Base-by-base conservation (phyloP, 345 rosid genomes). In the Citrus mangshanensis region DNA sequence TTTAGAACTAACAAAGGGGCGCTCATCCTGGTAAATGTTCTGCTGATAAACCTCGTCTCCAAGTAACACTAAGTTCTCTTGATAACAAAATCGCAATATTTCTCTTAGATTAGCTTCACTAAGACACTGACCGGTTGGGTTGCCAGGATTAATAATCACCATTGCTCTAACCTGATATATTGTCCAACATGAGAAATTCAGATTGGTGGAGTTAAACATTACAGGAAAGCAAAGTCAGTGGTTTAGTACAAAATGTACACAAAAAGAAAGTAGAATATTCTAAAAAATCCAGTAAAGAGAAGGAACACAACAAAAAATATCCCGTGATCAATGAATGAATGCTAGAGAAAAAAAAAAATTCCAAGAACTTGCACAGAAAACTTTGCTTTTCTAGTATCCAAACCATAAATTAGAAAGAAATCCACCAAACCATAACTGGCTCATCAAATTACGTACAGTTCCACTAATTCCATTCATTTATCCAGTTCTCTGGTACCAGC, bases 111-210 rank as follows among this genome's bases (percentile, higher is more conserved):
- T 96, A 77, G 96, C 89, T 89, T 82, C 94, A 73, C 99, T 96
- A 56, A 96, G 93, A 82, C 99, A 96, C 84, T 91, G 95, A n/a
- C 99, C 99, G 42, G 99, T 96, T 49, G 99, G 99, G 84, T 96
- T 96, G n/a, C 98, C 99, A 4, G 99, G 99, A 89, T 96, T 96
- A 70, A 96, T 96, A 78, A 96, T 94, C 77, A 96, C 99, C 99
- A 96, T 94, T 54, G 99, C 99, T 86, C 90, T 89, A 66, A 93
- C 93, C 99, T 96, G 90, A 54, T 72, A 40, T 77, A 86, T 22
- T 70, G 56, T 38, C 58, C 67, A 62, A 70, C 32, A 37, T 70
- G 34, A 76, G 55, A 76, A 34, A 37, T 77, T 63, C 56, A 80
- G 69, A 59, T 34, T 46, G 56, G 68, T 19, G 25, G 13, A 55